Evolutionary conservation across 805 yeast genomes (phyloP), one percentile per base, ranked within the genome.

Genomic region (Saccharomyces mikatae): DNA sequence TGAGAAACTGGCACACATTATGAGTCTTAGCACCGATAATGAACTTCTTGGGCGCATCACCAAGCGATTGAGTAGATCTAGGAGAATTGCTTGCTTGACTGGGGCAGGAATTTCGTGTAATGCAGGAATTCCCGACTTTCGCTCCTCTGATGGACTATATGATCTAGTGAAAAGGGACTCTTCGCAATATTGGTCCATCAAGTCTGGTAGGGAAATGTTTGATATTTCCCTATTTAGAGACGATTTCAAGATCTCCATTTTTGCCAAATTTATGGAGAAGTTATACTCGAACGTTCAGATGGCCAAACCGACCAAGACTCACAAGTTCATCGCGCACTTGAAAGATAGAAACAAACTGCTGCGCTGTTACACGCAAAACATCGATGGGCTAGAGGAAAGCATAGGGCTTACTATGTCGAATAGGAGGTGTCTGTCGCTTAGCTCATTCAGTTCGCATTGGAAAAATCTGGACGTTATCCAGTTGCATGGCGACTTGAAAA

Each of bases 61-160:
- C 52, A 67, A 60, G 47, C 46, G 59, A 24, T 53, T 71, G 24
- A 59, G 57, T 32, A 60, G 65, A 48, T 65, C 75, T 4, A 64
- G 78, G 52, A 82, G 78, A 62, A 73, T 84, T n/a, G 76, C 86
- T 22, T 77, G 87, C 3, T 74, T 91, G 53, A 90, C 97, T 0
- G 98, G 99, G 6, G 99, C 99, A 2, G 99, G 99, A 0, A 89
- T 92, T 55, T 89, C 97, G 14, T 89, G 97, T 67, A 89, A 87
- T 66, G 97, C 98, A 0, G 98, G 99, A 0, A 94, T 92, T 49
- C 99, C 99, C 41, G 98, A 92, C 67, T 91, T 91, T 68, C 77
- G 98, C 54, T 87, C 96, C 3, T 74, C 83, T 9, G 81, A 86
- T 60, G 98, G 98, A 1, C 76, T 91, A 9, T 91, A 92, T 71